These are phyloP conservation scores for Penicillium steckii DNA, from an alignment of 495 filamentous ascomycete genomes.

Conservation along the genomic window DNA sequence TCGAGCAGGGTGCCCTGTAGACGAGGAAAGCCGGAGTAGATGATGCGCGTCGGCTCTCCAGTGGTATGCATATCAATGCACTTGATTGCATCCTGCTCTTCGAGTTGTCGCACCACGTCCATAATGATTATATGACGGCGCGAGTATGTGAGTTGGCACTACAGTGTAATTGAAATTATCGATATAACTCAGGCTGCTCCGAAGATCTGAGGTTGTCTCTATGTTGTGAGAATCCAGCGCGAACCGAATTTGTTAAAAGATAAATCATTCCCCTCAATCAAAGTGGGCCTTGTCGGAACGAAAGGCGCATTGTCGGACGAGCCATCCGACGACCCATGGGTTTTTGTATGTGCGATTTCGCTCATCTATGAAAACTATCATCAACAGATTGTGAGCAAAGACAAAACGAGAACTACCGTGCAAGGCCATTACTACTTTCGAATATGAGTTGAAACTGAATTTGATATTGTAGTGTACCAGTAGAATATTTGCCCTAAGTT, in stretches of 20 bases:
- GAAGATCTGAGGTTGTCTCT: too few relatives aligned
- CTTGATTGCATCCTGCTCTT: slow-evolving; percentile 2
- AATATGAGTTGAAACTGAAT: too few relatives aligned
- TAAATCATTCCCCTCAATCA: background rate
- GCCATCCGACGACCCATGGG: background rate
- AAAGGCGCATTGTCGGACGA: background rate
- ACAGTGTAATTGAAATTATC: too few relatives aligned
- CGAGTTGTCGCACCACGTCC: background rate
- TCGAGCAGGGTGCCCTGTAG: slow-evolving; percentile 23
- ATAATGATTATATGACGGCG: background rate
- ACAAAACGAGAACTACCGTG: too few relatives aligned
- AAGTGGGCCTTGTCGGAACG: background rate
- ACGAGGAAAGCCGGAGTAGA: slow-evolving; percentile 29
- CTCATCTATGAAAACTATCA: background rate
- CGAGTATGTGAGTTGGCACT: too few relatives aligned
- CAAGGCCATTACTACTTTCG: too few relatives aligned
- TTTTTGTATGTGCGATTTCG: background rate
- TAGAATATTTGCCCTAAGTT: too few relatives aligned
- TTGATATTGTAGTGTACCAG: too few relatives aligned
- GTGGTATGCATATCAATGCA: slow-evolving; percentile 39
- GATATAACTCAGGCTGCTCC: too few relatives aligned
- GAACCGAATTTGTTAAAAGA: too few relatives aligned
- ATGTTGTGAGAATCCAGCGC: too few relatives aligned
- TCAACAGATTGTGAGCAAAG: too few relatives aligned
- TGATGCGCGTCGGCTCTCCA: slow-evolving; percentile 33